Conservation (phyloP, 75 land plant genomes). For the Chamaecyparis obtusa region DNA sequence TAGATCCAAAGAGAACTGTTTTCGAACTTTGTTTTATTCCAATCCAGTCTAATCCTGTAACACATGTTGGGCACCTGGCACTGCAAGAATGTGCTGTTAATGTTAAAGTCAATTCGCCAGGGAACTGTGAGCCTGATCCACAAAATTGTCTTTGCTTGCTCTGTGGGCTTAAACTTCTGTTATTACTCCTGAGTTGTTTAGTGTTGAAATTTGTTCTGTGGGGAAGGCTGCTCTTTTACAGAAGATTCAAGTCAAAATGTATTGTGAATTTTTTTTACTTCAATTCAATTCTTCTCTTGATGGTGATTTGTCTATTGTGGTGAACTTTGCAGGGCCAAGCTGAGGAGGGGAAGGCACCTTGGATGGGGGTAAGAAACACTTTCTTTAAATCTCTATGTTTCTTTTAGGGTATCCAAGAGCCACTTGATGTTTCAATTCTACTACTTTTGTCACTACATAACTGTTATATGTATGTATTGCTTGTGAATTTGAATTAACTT, state of each 20-base stretch:
- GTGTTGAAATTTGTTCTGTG: not conserved
- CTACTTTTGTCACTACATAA: not conserved
- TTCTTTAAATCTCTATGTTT: not conserved
- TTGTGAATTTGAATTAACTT: not conserved
- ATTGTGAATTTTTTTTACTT: not conserved
- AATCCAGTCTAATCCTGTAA: not conserved
- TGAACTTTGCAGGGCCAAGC: conserved; percentile 38
- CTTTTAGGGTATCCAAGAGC: not conserved
- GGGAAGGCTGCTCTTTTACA: not conserved
- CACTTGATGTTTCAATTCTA: not conserved
- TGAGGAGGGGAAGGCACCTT: conserved; percentile 45
- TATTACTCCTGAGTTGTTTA: not conserved
- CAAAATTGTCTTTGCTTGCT: not conserved
- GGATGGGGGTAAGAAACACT: conserved; percentile 62
- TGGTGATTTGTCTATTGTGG: not conserved
- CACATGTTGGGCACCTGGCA: not conserved
- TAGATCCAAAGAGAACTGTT: not conserved
- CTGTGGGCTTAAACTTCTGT: not conserved
- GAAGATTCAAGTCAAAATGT: not conserved
- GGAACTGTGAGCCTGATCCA: not conserved
- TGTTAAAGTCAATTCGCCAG: not conserved
- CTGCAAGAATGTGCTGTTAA: not conserved
- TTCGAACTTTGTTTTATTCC: not conserved
- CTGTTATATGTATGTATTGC: not conserved
- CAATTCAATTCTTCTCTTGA: not conserved